These are phyloP conservation scores for Tricholoma flavovirens DNA, from an alignment of 768 basidiomycete species.

Conservation along the genomic window DNA sequence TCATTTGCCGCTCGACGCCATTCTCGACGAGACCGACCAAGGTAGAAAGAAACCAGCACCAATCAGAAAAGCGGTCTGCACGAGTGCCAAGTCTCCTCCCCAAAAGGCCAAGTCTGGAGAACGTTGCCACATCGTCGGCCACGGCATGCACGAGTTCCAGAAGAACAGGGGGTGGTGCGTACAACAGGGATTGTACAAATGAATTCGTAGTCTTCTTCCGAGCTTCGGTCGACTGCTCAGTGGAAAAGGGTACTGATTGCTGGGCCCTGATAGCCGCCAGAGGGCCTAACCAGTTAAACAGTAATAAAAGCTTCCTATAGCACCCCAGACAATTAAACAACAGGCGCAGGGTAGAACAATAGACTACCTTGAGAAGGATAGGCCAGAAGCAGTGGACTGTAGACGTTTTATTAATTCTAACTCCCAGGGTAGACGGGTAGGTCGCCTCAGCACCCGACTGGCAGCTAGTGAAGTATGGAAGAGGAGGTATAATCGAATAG, in stretches of 20 bases:
- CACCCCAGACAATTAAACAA: constrained; percentile 29
- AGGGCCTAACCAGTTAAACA: constrained; percentile 83
- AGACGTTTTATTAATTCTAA: constrained; percentile 53
- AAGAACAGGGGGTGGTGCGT: constrained; percentile 78
- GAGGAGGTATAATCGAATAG: constrained; percentile 66
- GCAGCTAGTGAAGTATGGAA: constrained; percentile 54
- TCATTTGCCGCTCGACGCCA: constrained; percentile 70
- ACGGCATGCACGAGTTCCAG: constrained; percentile 70
- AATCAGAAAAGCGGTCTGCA: constrained; percentile 72
- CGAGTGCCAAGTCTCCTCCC: constrained; percentile 59
- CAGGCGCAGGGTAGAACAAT: constrained; percentile 4
- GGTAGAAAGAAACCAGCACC: constrained; percentile 82
- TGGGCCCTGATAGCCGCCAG: constrained; percentile 66
- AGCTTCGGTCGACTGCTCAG: constrained; percentile 33
- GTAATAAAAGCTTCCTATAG: constrained; percentile 66
- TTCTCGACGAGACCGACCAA: constrained; percentile 81
- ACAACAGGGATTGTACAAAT: constrained; percentile 67
- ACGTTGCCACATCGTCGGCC: constrained; percentile 78
- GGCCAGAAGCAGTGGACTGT: constrained; percentile 53
- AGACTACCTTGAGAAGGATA: constrained; percentile 68
- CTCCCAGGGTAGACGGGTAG: constrained; percentile 48
- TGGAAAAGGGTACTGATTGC: constrained; percentile 58
- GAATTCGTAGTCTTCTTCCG: constrained; percentile 43
- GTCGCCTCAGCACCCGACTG: constrained; percentile 41
- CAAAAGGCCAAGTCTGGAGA: constrained; percentile 63